Conservation (phyloP, 2,329 filamentous ascomycete species). For the Grosmannia clavigera region DNA sequence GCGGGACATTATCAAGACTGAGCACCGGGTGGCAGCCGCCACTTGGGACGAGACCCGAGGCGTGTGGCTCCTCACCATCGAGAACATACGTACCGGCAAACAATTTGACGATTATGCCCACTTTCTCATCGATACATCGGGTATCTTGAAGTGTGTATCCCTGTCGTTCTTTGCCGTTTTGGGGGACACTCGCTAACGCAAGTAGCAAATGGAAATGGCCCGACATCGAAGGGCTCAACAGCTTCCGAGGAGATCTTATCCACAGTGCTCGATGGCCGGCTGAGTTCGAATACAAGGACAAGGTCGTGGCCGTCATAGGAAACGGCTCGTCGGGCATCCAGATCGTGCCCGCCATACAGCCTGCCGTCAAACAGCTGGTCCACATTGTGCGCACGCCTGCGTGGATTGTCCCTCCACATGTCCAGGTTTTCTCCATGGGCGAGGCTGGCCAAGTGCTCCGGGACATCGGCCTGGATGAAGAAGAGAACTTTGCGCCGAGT, state of each 20-base stretch:
- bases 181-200: background rate
- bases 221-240: conserved; percentile 30
- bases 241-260: conserved; percentile 34
- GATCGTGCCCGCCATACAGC: conserved; percentile 36
- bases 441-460: conserved; percentile 23
- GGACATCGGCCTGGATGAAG: conserved; percentile 27
- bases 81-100: conserved; percentile 24
- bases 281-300: conserved; percentile 33
- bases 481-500: conserved; percentile 28
- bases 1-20: conserved; percentile 28
- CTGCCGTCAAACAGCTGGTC: conserved; percentile 23
- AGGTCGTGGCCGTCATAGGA: conserved; percentile 42
- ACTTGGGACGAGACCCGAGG: conserved; percentile 31
- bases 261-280: conserved; percentile 43
- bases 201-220: conserved; percentile 40
- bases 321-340: conserved; percentile 44
- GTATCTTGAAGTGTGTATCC: conserved; percentile 38
- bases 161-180: too few species aligned
- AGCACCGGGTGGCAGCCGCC: conserved; percentile 28
- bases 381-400: conserved; percentile 28
- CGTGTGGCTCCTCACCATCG: conserved; percentile 29
- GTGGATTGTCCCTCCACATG: conserved; percentile 26
- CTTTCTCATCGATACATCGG: conserved; percentile 36
- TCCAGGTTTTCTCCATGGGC: conserved; percentile 25
- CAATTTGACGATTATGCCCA: conserved; percentile 32